Conservation (phyloP, 2,329 filamentous ascomycete species). For the Aureobasidium zeae region DNA sequence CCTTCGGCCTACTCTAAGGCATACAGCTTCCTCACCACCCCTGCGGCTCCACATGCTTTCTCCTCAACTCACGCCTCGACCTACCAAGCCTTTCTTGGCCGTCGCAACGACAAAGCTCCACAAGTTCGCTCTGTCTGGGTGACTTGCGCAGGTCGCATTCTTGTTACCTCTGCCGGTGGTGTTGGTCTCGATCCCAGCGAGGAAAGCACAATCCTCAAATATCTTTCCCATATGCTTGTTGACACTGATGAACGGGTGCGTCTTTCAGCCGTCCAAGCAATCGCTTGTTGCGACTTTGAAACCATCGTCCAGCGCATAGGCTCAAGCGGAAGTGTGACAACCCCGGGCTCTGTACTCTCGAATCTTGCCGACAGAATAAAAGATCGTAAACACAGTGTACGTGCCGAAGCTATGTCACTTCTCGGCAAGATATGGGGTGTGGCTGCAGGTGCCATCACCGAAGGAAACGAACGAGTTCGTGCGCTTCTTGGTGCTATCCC, state of each 20-base stretch:
- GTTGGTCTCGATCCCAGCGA: slow-evolving; percentile 80
- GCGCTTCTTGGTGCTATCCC: slow-evolving; percentile 73
- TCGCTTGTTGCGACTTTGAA: slow-evolving; percentile 70
- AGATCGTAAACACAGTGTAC: slow-evolving; percentile 72
- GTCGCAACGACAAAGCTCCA: slow-evolving; percentile 77
- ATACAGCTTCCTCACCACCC: slow-evolving; percentile 62
- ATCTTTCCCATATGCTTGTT: slow-evolving; percentile 66
- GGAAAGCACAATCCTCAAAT: slow-evolving; percentile 61
- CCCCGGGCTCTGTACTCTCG: slow-evolving; percentile 67
- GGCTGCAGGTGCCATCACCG: slow-evolving; percentile 74
- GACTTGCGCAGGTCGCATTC: slow-evolving; percentile 70
- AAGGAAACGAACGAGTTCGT: slow-evolving; percentile 67
- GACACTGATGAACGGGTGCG: slow-evolving; percentile 89
- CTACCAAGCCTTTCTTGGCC: slow-evolving; percentile 75
- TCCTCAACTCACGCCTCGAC: slow-evolving; percentile 67
- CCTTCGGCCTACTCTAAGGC: slow-evolving; percentile 34
- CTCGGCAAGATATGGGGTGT: slow-evolving; percentile 90
- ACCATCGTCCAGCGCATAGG: slow-evolving; percentile 78
- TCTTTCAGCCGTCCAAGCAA: slow-evolving; percentile 74
- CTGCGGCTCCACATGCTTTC: slow-evolving; percentile 82
- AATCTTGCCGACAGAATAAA: slow-evolving; percentile 81
- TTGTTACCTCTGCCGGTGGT: slow-evolving; percentile 83
- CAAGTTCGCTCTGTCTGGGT: slow-evolving; percentile 81
- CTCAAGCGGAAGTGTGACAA: slow-evolving; percentile 61
- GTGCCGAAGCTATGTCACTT: slow-evolving; percentile 76